Evolutionary conservation across 495 filamentous ascomycete species (phyloP), one percentile per base, ranked within the genome.

Genomic region (Hyaloscypha finlandica): DNA sequence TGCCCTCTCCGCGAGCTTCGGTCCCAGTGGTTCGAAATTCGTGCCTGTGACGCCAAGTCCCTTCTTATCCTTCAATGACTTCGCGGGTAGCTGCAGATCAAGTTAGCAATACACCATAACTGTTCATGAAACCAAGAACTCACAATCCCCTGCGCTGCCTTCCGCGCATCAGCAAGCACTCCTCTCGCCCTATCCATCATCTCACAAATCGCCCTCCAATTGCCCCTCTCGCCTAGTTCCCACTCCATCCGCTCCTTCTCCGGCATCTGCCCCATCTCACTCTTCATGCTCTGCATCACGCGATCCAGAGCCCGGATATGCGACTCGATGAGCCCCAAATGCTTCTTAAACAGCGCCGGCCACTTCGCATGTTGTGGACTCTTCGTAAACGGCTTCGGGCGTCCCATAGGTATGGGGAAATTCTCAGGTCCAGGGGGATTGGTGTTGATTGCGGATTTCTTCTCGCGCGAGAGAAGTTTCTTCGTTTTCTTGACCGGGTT

Each of bases 301-400:
- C 68, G 52, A 60, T 72, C 70, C 53, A 67, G 31, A 8, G 8
- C 25, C 30, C 45, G 65, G 22, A 72, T 65, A 64, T 68, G 66
- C 19, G 39, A 25, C 52, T 72, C 70, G 1, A 69, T 35, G 4
- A 72, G 19, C 6, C 66, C 67, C 8, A 72, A 33, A 33, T 72
- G 60, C 51, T 67, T 69, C 59, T 67, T 72, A 22, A 69, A 72
- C 32, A 72, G 30, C 56, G 63, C 59, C 1, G 66, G 60, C 70
- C 70, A 72, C 22, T 72, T 72, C 14, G 54, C 55, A 59, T 67
- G 63, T 11, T 22, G 16, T 30, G 33, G 59, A 20, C 12, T 56
- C 37, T 66, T 62, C 9, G 25, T 63, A 29, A 64, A 59, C 9
- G 53, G 59, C 20, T 39, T 55, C 59, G 59, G 59, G 3, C 59